Base-by-base conservation (phyloP, 495 filamentous ascomycete genomes). In the Ascodesmis nigricans region DNA sequence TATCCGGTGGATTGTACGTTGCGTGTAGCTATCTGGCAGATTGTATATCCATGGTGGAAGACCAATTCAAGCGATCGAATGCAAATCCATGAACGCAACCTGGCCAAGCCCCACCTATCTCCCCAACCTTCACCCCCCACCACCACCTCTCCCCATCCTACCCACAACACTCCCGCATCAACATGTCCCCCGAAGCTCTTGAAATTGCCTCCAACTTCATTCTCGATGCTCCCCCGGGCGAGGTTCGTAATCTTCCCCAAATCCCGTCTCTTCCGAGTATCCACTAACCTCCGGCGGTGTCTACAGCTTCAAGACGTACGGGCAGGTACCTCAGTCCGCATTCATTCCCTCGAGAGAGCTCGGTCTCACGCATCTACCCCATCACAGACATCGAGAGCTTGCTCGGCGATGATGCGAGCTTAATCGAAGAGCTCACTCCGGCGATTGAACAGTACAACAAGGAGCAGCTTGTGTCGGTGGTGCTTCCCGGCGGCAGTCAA, bases 381-480 rank as follows among this genome's bases (percentile, higher is more conserved):
- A 16, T 8, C 36, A 24, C 49, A 95, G 87, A 91, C 50, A 78
- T 99, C 61, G 91, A 93, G 54, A 56, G 68, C 31, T 62, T 99
- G 24, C 82, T 76, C 11, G 58, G 64, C 52, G 71, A 82, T 45
- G 71, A 67, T 17, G 67, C 71, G 6, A 60, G 64, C 30, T 56
- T 84, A 25, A 55, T 83, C 18, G 53, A 65, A 34, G 69, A 75
- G 24, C 72, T 92, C 7, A 62, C 58, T 3, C 78, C 81, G 2
- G 82, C 87, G 0, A 87, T 93, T 57, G 65, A 83, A 57, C 77
- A 74, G 55, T 93, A 99, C 66, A 95, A 91, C 49, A 83, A 93
- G 54, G 74, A 79, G 55, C 90, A 99, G 55, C 74, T 93, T 53
- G 56, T 70, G 19, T 78, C 78, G 5, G 71, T 77, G 33, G 92